Evolutionary conservation across 805 yeast species (phyloP).

Genomic region (Candida orba): DNA sequence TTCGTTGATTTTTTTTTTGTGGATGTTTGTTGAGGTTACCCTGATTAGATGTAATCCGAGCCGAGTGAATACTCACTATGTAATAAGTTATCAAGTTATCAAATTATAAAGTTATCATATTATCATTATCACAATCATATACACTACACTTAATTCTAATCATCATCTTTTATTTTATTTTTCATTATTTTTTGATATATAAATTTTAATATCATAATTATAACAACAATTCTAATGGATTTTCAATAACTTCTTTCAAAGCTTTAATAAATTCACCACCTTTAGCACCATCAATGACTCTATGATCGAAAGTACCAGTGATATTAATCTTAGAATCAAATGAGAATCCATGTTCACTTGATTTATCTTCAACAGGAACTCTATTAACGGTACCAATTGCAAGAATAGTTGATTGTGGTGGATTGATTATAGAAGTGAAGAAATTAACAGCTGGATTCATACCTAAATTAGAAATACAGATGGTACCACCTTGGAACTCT

Average conservation of each 20-base stretch:
- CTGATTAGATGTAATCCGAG: too few relatives aligned
- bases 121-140: too few relatives aligned
- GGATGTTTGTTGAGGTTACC: background rate
- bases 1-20: background rate
- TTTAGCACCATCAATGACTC: constrained; percentile 94
- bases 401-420: constrained; percentile 91
- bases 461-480: constrained; percentile 97
- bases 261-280: constrained; percentile 97
- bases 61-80: background rate
- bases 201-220: constrained; percentile 27
- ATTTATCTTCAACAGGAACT: constrained; percentile 88
- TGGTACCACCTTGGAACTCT: constrained; percentile 99
- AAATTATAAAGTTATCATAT: too few relatives aligned
- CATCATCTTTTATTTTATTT: too few relatives aligned
- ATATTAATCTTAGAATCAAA: constrained; percentile 87
- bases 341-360: constrained; percentile 83
- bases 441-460: constrained; percentile 91
- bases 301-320: constrained; percentile 97
- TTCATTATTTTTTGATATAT: background rate
- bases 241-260: constrained; percentile 84
- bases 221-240: constrained; percentile 89
- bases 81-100: too few relatives aligned
- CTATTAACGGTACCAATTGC: constrained; percentile 93
- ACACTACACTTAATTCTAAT: too few relatives aligned
- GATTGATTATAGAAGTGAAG: constrained; percentile 96